A percentile compares a stretch with the other conserved stretches of the same genome.
These are phyloP conservation scores for Mycena kentingensis DNA, from an alignment of 768 basidiomycete species.

Conservation along the genomic window DNA sequence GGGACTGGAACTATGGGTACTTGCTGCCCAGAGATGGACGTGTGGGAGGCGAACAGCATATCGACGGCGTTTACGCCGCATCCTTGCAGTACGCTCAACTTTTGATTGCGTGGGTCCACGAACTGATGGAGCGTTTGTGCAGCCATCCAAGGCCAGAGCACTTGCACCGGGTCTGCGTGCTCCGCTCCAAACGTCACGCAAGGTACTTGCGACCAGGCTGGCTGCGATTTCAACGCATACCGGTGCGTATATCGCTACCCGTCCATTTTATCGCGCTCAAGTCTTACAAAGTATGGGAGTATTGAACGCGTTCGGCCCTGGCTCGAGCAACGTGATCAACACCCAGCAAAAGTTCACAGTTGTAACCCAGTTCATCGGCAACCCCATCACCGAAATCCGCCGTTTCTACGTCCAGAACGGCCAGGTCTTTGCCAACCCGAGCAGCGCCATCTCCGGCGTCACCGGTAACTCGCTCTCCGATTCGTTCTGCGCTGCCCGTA, in stretches of 20 bases:
- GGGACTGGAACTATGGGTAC: slow-evolving; percentile 37
- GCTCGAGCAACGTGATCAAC: slow-evolving; percentile 33
- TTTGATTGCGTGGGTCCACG: too few species aligned
- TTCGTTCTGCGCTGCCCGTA: slow-evolving; percentile 32
- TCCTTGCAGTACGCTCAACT: slow-evolving; percentile 35
- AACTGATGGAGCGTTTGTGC: too few species aligned
- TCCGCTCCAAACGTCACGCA: slow-evolving; percentile 18
- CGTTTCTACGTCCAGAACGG: slow-evolving; percentile 24
- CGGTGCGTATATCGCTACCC: too few species aligned
- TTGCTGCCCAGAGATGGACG: slow-evolving; percentile 45
- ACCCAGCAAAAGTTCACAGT: slow-evolving; percentile 40
- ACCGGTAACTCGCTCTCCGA: slow-evolving; percentile 36
- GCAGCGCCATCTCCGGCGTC: not conserved
- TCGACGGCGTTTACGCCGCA: slow-evolving; percentile 41
- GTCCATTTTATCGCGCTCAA: too few species aligned
- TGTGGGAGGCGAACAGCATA: slow-evolving; percentile 44
- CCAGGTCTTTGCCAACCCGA: slow-evolving; percentile 1
- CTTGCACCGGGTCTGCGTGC: slow-evolving; percentile 34
- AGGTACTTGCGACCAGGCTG: slow-evolving; percentile 37
- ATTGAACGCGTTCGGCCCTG: slow-evolving; percentile 37
- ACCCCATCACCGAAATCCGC: not conserved
- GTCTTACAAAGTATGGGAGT: too few species aligned
- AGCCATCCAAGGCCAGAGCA: slow-evolving; percentile 27
- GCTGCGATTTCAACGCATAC: slow-evolving; percentile 47
- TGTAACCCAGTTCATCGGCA: slow-evolving; percentile 42